A percentile compares a stretch with the other conserved stretches of the same genome.
phyloP scores from a whole-genome alignment of 1,284 basidiomycete species.

The Cryptococcus sp. region DNA sequence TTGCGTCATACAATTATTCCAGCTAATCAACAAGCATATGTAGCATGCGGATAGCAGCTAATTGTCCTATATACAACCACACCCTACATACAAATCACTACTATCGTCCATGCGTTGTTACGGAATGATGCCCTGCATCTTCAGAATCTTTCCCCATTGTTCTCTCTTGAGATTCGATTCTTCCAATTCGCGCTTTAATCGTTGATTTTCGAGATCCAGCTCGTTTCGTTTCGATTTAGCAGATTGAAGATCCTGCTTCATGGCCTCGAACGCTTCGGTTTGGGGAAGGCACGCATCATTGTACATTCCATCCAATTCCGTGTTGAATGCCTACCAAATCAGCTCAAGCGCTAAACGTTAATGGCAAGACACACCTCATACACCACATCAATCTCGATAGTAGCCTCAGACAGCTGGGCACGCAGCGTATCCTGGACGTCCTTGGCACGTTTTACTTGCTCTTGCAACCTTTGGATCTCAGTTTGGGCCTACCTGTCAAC shows the following conservation, averaged over 20 bases:
- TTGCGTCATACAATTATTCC: too few species aligned
- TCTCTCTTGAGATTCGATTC: conserved; percentile 70
- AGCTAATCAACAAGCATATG: too few species aligned
- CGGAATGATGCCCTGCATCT: not conserved
- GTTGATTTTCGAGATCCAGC: conserved; percentile 69
- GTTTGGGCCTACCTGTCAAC: conserved; percentile 50
- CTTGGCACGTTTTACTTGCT: conserved; percentile 63
- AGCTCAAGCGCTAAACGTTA: not conserved
- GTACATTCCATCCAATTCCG: conserved; percentile 83
- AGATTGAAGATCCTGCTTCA: conserved; percentile 64
- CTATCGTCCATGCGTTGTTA: not conserved
- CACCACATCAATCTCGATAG: conserved; percentile 82
- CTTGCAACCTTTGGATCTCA: conserved; percentile 59
- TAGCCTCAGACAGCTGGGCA: conserved; percentile 65
- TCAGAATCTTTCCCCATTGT: conserved; percentile 56
- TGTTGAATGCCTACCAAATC: conserved; percentile 71
- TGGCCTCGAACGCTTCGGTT: conserved; percentile 68
- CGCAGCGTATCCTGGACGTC: conserved; percentile 72
- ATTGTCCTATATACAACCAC: not conserved
- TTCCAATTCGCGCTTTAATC: conserved; percentile 64
- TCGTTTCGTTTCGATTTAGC: conserved; percentile 72
- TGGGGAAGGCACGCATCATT: conserved; percentile 70
- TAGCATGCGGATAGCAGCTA: not conserved
- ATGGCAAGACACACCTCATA: conserved; percentile 63
- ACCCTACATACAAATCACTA: not conserved